Base-by-base conservation (phyloP, 2,329 filamentous ascomycete species). In the Aspergillaceae sp. region DNA sequence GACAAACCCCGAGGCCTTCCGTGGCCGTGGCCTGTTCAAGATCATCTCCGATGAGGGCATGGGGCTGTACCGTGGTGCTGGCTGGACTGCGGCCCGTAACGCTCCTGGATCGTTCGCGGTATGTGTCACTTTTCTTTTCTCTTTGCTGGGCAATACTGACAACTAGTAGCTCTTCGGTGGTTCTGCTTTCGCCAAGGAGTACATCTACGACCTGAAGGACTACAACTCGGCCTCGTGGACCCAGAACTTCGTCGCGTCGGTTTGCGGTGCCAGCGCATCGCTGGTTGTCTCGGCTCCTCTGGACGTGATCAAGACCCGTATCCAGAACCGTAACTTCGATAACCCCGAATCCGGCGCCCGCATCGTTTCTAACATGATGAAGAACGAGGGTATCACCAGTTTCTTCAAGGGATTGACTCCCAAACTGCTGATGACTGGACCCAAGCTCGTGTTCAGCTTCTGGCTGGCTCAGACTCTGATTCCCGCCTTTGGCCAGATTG, bases 391-490 rank as follows among this genome's bases (percentile, higher is more conserved):
- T 26, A 65, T 84, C 48, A 74, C 77, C 10, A 84, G 85, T 61
- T 97, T 98, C 80, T 98, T 98, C 82, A 98, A 98, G 81, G 92
- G 92, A 38, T 73, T 98, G 54, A 86, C 89, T 42, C 92, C 92
- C 52, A 98, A 98, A 84, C 82, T 98, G 54, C 79, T 98, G 62
- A 98, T 98, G 92, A 98, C 92, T 10, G 94, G 92, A 27, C 92
- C 92, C 53, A 98, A 98, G 80, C 79, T 98, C 50, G 92, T 97
- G 52, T 98, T 98, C 77, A 96, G 90, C 51, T 98, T 98, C 83
- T 98, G 92, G 92, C 82, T 98, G 64, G 92, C 92, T 48, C 92
- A 98, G 77, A 97, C 92, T 29, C 76, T 98, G 61, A 98, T 98
- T 64, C 92, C 92, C 43, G 85, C 89, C 35, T 97, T 97, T 69